phyloP scores from a whole-genome alignment of 345 rosid species.

The Lepidium aucheri region DNA sequence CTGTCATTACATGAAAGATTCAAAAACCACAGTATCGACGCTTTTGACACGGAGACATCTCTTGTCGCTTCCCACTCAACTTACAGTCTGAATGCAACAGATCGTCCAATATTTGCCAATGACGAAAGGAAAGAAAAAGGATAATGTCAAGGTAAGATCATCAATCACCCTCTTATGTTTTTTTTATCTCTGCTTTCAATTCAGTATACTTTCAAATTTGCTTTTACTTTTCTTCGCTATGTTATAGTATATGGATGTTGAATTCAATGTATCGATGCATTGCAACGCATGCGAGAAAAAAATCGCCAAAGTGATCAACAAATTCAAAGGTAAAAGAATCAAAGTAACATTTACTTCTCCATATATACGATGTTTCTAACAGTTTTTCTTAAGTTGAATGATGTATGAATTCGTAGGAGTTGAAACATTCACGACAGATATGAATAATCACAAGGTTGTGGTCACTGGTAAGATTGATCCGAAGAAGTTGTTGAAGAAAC shows the following conservation, averaged over 20 bases:
- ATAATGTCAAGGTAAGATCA: conserved; percentile 20
- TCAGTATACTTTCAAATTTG: background rate
- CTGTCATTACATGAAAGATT: conserved; percentile 1
- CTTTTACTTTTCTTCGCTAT: background rate
- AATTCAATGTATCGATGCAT: conserved; percentile 51
- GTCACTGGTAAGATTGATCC: conserved; percentile 54
- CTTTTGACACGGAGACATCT: background rate
- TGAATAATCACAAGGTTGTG: conserved; percentile 52
- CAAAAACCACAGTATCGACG: background rate
- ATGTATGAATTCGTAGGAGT: conserved; percentile 36
- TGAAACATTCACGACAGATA: conserved; percentile 58
- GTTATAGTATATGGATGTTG: conserved; percentile 39
- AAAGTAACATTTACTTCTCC: background rate
- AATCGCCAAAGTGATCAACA: conserved; percentile 49
- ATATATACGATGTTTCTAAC: background rate
- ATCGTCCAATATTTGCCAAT: background rate
- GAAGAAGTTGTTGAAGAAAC: conserved; percentile 52
- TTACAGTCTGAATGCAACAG: background rate
- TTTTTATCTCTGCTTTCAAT: background rate
- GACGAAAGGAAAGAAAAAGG: conserved; percentile 21
- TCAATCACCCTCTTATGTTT: background rate
- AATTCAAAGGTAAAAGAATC: conserved; percentile 44
- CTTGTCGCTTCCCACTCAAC: conserved; percentile 2
- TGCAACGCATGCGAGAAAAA: conserved; percentile 79
- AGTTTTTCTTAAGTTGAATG: background rate